Evolutionary conservation across 495 filamentous ascomycete genomes (phyloP).

Genomic region (Aspergillus nidulans): DNA sequence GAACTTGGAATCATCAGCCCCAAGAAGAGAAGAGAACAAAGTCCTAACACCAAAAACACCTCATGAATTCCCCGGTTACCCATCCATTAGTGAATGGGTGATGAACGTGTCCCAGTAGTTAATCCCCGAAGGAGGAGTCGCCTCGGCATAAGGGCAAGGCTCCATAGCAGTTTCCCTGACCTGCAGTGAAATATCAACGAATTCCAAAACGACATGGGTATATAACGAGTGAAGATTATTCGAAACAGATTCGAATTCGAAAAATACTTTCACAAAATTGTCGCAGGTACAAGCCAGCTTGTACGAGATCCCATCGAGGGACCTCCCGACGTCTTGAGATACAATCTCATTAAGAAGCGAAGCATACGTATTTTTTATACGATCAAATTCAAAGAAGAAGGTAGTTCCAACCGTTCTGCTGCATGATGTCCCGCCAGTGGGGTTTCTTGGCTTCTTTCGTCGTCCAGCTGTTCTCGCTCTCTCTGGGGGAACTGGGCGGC

Average conservation of each 20-base stretch:
- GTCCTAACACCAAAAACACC: constrained; percentile 3
- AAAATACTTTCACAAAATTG: constrained; percentile 10
- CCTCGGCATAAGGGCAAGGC: constrained; percentile 8
- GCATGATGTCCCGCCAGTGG: constrained; percentile 95
- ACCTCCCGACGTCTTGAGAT: constrained; percentile 14
- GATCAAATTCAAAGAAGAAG: constrained; percentile 65
- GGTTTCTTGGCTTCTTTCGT: constrained; percentile 27
- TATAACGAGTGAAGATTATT: constrained; percentile 12
- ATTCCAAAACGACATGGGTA: constrained; percentile 8
- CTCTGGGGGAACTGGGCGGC: constrained; percentile 17
- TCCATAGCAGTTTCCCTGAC: constrained; percentile 7
- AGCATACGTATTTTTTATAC: constrained; percentile 1
- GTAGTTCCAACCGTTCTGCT: constrained; percentile 85
- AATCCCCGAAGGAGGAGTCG: constrained; percentile 10
- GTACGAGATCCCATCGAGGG: constrained; percentile 19
- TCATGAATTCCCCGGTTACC: neutral
- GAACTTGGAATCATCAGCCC: neutral
- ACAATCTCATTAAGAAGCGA: constrained; percentile 15
- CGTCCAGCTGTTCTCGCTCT: constrained; percentile 7
- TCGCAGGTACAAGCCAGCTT: constrained; percentile 20
- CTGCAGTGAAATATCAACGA: constrained; percentile 12
- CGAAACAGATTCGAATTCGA: neutral
- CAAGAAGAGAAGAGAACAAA: neutral
- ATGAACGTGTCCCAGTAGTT: constrained; percentile 11
- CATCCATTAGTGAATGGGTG: constrained; percentile 4